Evolutionary conservation across 2,329 filamentous ascomycete species (phyloP), one percentile per base, ranked within the genome.

Genomic region (Myriosclerotinia curreyana): DNA sequence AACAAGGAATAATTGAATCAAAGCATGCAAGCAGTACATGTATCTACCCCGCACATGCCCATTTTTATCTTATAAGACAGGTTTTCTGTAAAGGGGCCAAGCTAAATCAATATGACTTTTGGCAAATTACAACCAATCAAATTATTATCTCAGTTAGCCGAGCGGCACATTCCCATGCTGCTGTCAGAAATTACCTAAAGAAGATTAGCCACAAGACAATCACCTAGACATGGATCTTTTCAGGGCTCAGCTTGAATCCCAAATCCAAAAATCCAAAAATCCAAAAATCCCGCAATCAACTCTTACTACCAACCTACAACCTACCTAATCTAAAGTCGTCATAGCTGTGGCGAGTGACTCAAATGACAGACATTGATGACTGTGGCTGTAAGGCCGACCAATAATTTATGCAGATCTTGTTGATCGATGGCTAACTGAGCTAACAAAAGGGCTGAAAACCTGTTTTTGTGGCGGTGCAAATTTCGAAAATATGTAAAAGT

Each of bases 41-140:
- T 17, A 44, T 6, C 40, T 31, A 60, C 56, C 56, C 56, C 56
- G 44, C 44, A 25, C 14, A 60, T 28, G 14, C 28, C 31, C 56
- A 49, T n/a, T n/a, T n/a, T n/a, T n/a, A n/a, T n/a, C n/a, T n/a
- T 25, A 48, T 5, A 15, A 50, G 46, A 38, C 56, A 50, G 28
- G 42, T 60, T 60, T 48, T 50, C 36, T 48, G 56, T 28, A 38
- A 38, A 60, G 56, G 56, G 56, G 56, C 56, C 44, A 60, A 60
- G 56, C n/a, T 14, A 49, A 36, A 60, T 60, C 50, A 44, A 60
- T 50, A n/a, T 60, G 28, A 28, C 3, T 38, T 15, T 15, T 50
- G 0, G 25, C 7, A 46, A 36, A 22, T 22, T 6, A n/a, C 17
- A 44, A 22, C 54, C 54, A 34, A 56, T 56, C 25, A 34, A 22